These are phyloP conservation scores for Davidsoniella eucalypti DNA, from an alignment of 2,329 filamentous ascomycete genomes.

Conservation along the genomic window DNA sequence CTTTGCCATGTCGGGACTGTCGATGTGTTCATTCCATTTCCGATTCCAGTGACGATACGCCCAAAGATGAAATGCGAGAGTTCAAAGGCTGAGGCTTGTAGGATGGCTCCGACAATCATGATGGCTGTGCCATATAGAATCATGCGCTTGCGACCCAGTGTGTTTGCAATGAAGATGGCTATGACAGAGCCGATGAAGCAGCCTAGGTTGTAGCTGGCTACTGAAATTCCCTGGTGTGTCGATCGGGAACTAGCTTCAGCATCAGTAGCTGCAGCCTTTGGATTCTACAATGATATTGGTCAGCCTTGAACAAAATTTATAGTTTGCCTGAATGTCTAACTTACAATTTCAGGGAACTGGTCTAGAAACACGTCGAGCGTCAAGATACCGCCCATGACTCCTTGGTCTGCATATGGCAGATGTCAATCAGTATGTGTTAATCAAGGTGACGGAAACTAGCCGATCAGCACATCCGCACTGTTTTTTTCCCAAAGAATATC, in stretches of 20 bases:
- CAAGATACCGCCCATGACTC: conserved; percentile 60
- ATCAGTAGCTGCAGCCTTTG: neutral
- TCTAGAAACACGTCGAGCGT: conserved; percentile 45
- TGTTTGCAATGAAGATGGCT: conserved; percentile 48
- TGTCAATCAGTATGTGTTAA: no score
- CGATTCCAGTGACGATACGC: conserved; percentile 40
- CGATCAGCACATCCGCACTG: no score
- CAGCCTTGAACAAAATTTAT: no score
- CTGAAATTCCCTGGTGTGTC: conserved; percentile 26
- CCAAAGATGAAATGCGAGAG: conserved; percentile 21
- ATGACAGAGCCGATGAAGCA: conserved; percentile 48
- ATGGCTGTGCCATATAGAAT: conserved; percentile 43
- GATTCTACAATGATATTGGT: no score
- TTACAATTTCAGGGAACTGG: conserved; percentile 37
- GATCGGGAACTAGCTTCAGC: neutral
- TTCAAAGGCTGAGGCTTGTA: conserved; percentile 42
- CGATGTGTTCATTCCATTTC: conserved; percentile 40
- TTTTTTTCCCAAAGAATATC: no score
- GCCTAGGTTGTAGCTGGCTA: conserved; percentile 43
- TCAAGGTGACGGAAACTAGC: no score
- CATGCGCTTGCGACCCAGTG: conserved; percentile 40
- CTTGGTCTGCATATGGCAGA: conserved; percentile 30
- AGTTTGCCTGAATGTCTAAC: no score
- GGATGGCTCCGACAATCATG: conserved; percentile 37
- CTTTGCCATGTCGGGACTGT: conserved; percentile 40